These are phyloP conservation scores for Thelephora aurantiotincta DNA, from an alignment of 768 basidiomycete genomes.

Conservation along the genomic window DNA sequence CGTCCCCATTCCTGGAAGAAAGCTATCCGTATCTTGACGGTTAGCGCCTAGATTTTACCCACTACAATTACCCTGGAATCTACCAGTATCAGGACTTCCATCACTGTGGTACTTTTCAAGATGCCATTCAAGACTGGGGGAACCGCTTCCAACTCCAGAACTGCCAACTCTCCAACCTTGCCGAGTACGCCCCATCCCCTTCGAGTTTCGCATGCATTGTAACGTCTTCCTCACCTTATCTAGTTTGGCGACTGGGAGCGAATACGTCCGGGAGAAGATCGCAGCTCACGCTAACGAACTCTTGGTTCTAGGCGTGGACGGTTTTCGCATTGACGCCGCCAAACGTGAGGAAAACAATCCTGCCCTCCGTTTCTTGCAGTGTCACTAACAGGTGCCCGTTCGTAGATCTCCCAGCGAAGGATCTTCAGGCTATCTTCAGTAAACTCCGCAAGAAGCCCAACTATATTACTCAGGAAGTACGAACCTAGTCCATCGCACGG, in stretches of 20 bases:
- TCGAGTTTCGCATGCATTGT: neutral
- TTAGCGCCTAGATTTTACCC: constrained; percentile 22
- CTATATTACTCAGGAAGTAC: constrained; percentile 51
- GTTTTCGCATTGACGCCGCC: constrained; percentile 47
- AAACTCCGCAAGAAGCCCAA: constrained; percentile 23
- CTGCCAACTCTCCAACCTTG: constrained; percentile 23
- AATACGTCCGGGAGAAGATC: constrained; percentile 39
- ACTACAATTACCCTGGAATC: constrained; percentile 26
- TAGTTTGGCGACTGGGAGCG: constrained; percentile 49
- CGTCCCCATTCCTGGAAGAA: neutral
- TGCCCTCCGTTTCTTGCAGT: neutral
- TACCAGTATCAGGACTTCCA: constrained; percentile 34
- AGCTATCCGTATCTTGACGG: too few relatives aligned
- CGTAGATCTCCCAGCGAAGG: constrained; percentile 37
- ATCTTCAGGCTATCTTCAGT: constrained; percentile 39
- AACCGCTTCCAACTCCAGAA: constrained; percentile 36
- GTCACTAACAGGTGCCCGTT: neutral
- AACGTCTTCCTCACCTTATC: neutral
- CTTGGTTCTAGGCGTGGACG: constrained; percentile 45
- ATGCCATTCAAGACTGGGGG: constrained; percentile 41
- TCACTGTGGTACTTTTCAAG: constrained; percentile 39
- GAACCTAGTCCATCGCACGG: neutral
- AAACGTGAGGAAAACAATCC: constrained; percentile 29
- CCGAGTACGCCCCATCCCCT: constrained; percentile 20
- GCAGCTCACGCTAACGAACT: constrained; percentile 48